Evolutionary conservation across 495 filamentous ascomycete species (phyloP).

Genomic region (Hypomontagnella submonticulosa): DNA sequence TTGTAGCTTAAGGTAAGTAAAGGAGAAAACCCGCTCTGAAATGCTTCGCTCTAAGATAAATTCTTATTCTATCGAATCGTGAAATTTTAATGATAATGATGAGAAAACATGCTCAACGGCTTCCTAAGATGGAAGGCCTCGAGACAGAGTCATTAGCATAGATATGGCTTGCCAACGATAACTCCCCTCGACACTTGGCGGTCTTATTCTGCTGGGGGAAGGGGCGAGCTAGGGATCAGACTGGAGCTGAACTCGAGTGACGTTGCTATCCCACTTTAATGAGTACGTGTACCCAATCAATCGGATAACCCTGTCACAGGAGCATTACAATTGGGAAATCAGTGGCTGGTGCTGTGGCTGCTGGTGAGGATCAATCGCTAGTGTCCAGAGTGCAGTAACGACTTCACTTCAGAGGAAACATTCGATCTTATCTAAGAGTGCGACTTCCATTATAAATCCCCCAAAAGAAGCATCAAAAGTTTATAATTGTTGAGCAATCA

Average conservation of each 20-base stretch:
- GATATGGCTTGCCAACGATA: background rate
- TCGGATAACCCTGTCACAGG: conserved; percentile 2
- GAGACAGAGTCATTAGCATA: conserved; percentile 12
- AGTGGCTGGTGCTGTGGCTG: background rate
- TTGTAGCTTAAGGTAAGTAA: too few relatives aligned
- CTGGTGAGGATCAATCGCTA: too few relatives aligned
- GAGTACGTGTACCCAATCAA: conserved; percentile 5
- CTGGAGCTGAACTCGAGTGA: conserved; percentile 15
- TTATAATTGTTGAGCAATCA: too few relatives aligned
- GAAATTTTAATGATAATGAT: background rate
- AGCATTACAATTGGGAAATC: background rate
- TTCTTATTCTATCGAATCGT: background rate
- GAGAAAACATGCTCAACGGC: conserved; percentile 10
- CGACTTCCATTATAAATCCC: too few relatives aligned
- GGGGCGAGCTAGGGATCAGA: conserved; percentile 2
- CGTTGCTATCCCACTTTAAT: conserved; percentile 33
- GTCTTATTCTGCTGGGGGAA: conserved; percentile 1
- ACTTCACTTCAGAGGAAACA: too few relatives aligned
- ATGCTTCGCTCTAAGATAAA: background rate
- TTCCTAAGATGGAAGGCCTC: conserved; percentile 41
- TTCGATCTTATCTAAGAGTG: too few relatives aligned
- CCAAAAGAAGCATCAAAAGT: too few relatives aligned
- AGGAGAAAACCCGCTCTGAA: too few relatives aligned
- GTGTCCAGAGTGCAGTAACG: too few relatives aligned
- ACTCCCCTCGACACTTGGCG: conserved; percentile 14